These are phyloP conservation scores for Talaromyces funiculosus DNA, from an alignment of 2,329 filamentous ascomycete species.

Conservation along the genomic window DNA sequence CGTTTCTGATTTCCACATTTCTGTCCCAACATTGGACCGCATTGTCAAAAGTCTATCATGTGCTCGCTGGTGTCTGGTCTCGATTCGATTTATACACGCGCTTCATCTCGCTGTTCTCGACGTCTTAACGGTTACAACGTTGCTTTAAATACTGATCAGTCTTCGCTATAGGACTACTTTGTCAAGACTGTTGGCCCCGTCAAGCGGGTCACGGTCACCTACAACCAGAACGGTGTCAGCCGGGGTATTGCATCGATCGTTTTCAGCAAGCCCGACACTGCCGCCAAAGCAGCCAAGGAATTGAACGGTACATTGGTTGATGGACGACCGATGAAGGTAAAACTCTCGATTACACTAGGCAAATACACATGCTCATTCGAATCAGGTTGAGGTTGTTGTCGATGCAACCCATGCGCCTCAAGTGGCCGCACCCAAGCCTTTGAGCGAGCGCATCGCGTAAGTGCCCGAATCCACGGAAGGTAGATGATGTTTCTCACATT, in stretches of 20 bases:
- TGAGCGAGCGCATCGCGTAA: constrained; percentile 79
- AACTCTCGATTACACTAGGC: constrained; percentile 12
- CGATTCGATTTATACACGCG: constrained; percentile 22
- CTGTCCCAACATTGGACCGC: not conserved
- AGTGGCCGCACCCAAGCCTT: constrained; percentile 62
- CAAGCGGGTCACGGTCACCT: constrained; percentile 85
- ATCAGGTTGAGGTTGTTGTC: constrained; percentile 82
- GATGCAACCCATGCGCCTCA: constrained; percentile 67
- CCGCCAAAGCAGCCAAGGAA: constrained; percentile 74
- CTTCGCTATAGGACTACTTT: constrained; percentile 87
- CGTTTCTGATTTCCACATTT: not conserved
- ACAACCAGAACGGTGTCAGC: constrained; percentile 86
- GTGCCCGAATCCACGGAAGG: constrained; percentile 16
- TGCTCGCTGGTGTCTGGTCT: constrained; percentile 52
- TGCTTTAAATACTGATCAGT: constrained; percentile 41
- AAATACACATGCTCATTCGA: constrained; percentile 2
- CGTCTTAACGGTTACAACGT: constrained; percentile 21
- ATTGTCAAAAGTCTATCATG: constrained; percentile 40
- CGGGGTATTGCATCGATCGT: constrained; percentile 86
- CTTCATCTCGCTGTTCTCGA: constrained; percentile 24
- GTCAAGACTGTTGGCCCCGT: constrained; percentile 78
- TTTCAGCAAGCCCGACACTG: constrained; percentile 75
- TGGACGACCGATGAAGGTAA: constrained; percentile 83
- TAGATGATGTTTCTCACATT: constrained; percentile 20
- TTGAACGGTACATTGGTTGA: constrained; percentile 90